Evolutionary conservation across 2,329 filamentous ascomycete genomes (phyloP), one percentile per base, ranked within the genome.

Genomic region (Penicillium sp.): DNA sequence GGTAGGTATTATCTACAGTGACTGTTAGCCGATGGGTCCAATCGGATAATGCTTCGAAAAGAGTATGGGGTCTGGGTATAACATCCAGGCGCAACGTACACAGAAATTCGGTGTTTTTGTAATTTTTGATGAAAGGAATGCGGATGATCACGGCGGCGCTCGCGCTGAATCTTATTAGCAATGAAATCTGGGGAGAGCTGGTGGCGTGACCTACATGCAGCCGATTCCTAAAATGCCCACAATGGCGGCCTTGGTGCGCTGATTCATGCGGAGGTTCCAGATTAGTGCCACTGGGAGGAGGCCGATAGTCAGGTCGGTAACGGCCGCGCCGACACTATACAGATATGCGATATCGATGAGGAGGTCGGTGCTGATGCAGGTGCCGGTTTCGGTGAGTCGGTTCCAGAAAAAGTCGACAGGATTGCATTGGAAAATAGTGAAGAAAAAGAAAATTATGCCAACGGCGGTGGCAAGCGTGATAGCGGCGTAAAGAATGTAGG

Each of bases 211-310:
- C n/a, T 48, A 68, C 47, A 75, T 78, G 63, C 83, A 84, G 24
- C 83, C 86, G 65, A 86, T 76, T 1, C 77, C 75, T 41, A 87
- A 73, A 46, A 87, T 75, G 0, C 75, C 74, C 6, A 77, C 77
- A 8, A 86, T 71, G 1, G 82, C 76, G 2, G 78, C 19, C 62
- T 85, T 86, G 2, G 77, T 80, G 52, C 75, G 77, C 6, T 54
- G 66, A 45, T 79, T 79, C 78, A 87, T 84, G 54, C 83, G 79
- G 27, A 87, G 67, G 22, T 79, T 75, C 74, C 77, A 82, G 2
- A 87, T 75, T 11, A 87, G 70, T 52, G 80, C 80, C 5, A 81
- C 77, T 0, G 82, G 82, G 1, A 84, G 69, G 33, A 83, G 73
- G 6, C 78, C 75, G n/a, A 84, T 72, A 1, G 78, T 80, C 41